Conservation (phyloP, 2,329 filamentous ascomycete genomes). For the Plectosphaerella cucumerina region DNA sequence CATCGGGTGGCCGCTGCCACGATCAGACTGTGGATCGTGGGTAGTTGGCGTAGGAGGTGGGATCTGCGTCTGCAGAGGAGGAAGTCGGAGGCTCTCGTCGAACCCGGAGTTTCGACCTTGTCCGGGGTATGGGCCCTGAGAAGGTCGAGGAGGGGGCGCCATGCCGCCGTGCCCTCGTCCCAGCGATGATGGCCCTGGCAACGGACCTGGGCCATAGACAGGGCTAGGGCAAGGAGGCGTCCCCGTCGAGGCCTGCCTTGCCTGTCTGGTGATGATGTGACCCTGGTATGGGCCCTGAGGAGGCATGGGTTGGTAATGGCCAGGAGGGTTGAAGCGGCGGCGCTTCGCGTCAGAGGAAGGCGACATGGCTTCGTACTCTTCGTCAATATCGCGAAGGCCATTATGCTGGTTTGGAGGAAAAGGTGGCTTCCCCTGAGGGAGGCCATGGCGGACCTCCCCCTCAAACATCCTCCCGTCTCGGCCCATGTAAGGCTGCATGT, state of each 20-base stretch:
- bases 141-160: constrained; percentile 51
- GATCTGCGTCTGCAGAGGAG: constrained; percentile 45
- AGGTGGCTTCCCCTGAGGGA: constrained; percentile 8
- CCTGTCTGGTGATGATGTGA: constrained; percentile 7
- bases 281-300: constrained; percentile 8
- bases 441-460: constrained; percentile 8
- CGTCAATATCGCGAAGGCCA: constrained; percentile 19
- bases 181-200: constrained; percentile 15
- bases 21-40: background rate
- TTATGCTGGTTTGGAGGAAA: constrained; percentile 8
- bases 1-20: background rate
- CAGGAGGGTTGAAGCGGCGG: constrained; percentile 50
- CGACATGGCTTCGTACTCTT: constrained; percentile 35
- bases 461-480: constrained; percentile 8
- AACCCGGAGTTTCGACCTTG: constrained; percentile 41
- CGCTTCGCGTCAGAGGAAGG: constrained; percentile 57
- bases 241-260: constrained; percentile 13
- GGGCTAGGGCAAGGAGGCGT: constrained; percentile 18
- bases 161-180: constrained; percentile 33
- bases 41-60: constrained; percentile 12
- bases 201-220: constrained; percentile 21
- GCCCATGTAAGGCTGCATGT: constrained; percentile 10
- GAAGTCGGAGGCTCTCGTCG: constrained; percentile 49
- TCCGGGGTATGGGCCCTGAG: constrained; percentile 26
- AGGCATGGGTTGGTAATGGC: constrained; percentile 24